phyloP scores from a whole-genome alignment of 2,329 filamentous ascomycete species.

The Keithomyces neogunnii region DNA sequence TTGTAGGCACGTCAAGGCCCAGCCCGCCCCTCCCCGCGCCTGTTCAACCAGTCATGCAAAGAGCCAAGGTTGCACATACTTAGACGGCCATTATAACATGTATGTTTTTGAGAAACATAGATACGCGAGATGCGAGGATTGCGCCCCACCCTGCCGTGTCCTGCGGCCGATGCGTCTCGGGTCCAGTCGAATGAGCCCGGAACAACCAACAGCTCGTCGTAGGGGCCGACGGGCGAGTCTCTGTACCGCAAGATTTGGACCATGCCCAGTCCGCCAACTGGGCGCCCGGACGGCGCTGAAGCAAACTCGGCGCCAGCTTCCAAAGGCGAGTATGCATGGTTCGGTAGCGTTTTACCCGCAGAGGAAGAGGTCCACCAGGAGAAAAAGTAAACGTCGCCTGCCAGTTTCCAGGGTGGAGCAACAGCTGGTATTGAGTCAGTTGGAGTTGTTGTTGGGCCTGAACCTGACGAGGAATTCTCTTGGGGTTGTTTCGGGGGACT shows the following conservation, averaged over 20 bases:
- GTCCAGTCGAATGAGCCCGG: slow-evolving; percentile 38
- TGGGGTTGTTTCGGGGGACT: too few relatives aligned
- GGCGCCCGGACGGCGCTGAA: slow-evolving; percentile 16
- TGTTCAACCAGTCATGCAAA: background rate
- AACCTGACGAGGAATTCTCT: background rate
- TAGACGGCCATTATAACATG: slow-evolving; percentile 42
- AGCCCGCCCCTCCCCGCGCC: too few relatives aligned
- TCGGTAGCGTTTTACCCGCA: slow-evolving; percentile 23
- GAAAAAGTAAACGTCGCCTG: slow-evolving; percentile 35
- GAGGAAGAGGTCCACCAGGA: slow-evolving; percentile 28
- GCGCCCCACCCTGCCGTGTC: slow-evolving; percentile 19
- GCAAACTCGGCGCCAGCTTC: slow-evolving; percentile 34
- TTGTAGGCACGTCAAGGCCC: too few relatives aligned
- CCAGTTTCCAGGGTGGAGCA: slow-evolving; percentile 35
- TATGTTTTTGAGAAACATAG: slow-evolving; percentile 44
- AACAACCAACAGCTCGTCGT: slow-evolving; percentile 42
- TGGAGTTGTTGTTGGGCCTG: background rate
- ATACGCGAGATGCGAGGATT: slow-evolving; percentile 36
- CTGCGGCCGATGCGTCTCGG: slow-evolving; percentile 24
- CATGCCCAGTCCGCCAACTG: slow-evolving; percentile 37
- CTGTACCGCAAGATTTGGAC: slow-evolving; percentile 43
- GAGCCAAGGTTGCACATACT: slow-evolving; percentile 25
- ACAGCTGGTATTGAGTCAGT: background rate
- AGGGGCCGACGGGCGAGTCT: slow-evolving; percentile 42
- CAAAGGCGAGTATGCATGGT: slow-evolving; percentile 36